Conservation (phyloP, 306 rosid species). For the Cucurbita pepo region DNA sequence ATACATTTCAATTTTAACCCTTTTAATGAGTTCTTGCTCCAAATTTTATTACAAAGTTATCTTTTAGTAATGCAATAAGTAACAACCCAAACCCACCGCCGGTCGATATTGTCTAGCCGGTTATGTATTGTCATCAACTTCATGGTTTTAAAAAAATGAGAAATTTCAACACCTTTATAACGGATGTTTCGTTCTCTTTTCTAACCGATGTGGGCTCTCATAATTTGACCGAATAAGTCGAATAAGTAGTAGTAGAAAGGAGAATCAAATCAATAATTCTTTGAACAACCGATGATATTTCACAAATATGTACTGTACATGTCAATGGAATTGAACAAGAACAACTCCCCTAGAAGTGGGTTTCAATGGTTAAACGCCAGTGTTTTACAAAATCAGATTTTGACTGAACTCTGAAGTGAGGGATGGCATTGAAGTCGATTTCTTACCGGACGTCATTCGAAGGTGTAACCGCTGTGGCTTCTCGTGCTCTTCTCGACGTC, state of each 20-base stretch:
- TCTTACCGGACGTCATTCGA: background rate
- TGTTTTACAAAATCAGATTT: background rate
- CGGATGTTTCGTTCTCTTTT: no score
- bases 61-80: no score
- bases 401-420: background rate
- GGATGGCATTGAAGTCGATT: background rate
- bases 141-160: no score
- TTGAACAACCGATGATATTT: background rate
- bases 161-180: no score
- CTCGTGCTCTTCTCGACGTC: background rate
- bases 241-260: background rate
- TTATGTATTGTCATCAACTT: no score
- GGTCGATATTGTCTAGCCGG: no score
- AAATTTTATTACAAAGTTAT: no score
- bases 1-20: no score
- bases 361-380: background rate
- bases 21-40: no score
- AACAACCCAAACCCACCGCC: accelerated
- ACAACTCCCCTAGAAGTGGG: background rate
- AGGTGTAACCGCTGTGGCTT: background rate
- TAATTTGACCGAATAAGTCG: background rate
- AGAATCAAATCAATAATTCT: background rate
- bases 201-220: no score
- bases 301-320: slow-evolving; percentile 3
- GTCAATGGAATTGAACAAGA: background rate